These are phyloP conservation scores for Coprinopsis sp. DNA, from an alignment of 768 basidiomycete species.

Conservation along the genomic window DNA sequence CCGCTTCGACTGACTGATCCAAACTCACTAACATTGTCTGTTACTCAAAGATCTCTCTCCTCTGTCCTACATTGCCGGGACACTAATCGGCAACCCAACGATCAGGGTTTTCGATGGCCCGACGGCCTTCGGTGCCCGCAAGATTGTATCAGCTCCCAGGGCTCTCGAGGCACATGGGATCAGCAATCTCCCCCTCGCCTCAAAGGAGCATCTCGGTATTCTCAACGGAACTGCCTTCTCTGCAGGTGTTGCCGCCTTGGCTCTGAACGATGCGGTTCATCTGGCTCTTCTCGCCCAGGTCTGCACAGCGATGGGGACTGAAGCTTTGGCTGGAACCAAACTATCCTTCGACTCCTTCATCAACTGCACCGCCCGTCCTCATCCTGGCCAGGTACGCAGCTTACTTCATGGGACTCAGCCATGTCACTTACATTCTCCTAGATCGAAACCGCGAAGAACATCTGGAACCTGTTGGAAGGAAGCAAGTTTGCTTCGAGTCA, in stretches of 20 bases:
- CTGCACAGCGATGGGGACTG: slow-evolving; percentile 78
- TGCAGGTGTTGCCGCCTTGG: slow-evolving; percentile 71
- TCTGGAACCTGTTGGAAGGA: slow-evolving; percentile 64
- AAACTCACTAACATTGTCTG: slow-evolving; percentile 10
- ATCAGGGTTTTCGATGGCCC: slow-evolving; percentile 66
- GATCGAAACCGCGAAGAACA: slow-evolving; percentile 68
- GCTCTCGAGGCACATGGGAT: slow-evolving; percentile 60
- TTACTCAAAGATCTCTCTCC: slow-evolving; percentile 61
- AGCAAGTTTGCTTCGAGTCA: slow-evolving; percentile 60
- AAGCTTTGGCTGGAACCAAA: slow-evolving; percentile 72
- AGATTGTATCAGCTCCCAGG: slow-evolving; percentile 48
- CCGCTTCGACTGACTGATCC: slow-evolving; percentile 2
- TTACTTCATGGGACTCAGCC: neutral
- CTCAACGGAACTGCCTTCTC: slow-evolving; percentile 86
- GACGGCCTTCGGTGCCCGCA: slow-evolving; percentile 40
- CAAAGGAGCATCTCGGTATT: slow-evolving; percentile 78
- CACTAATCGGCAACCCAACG: slow-evolving; percentile 74
- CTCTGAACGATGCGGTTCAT: slow-evolving; percentile 67
- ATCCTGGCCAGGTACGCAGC: slow-evolving; percentile 62
- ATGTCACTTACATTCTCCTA: slow-evolving; percentile 16
- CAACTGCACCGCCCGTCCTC: slow-evolving; percentile 68
- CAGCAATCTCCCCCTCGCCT: slow-evolving; percentile 58
- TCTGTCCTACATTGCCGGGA: slow-evolving; percentile 79
- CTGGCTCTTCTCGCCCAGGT: slow-evolving; percentile 64
- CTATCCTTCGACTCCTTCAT: slow-evolving; percentile 78